phyloP scores from a whole-genome alignment of 768 basidiomycete species.

The Trametopsis cervina region DNA sequence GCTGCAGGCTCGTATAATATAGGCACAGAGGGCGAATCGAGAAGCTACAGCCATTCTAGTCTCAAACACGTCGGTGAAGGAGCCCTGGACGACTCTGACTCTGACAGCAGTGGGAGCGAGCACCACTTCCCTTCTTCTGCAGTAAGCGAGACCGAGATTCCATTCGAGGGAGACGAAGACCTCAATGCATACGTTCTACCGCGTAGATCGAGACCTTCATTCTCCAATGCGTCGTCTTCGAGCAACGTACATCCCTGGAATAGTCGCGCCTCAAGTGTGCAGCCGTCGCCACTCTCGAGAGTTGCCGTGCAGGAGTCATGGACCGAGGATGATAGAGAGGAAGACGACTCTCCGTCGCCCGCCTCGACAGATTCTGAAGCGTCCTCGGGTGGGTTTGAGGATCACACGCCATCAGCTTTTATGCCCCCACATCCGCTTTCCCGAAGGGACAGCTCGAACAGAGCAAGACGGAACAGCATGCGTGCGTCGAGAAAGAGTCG shows the following conservation, averaged over 20 bases:
- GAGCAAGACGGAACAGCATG: constrained; percentile 19
- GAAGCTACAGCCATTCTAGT: constrained; percentile 33
- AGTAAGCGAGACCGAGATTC: neutral
- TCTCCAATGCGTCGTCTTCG: neutral
- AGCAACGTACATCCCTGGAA: constrained; percentile 26
- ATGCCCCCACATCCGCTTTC: constrained; percentile 4
- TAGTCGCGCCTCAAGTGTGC: constrained; percentile 26
- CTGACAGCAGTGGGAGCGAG: constrained; percentile 30
- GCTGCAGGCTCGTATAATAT: constrained; percentile 25
- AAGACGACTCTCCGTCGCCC: constrained; percentile 45
- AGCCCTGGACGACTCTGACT: constrained; percentile 73
- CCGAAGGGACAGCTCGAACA: constrained; percentile 9
- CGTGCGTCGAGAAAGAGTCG: constrained; percentile 29
- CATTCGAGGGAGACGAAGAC: constrained; percentile 1
- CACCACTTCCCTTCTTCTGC: constrained; percentile 26
- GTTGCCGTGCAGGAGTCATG: constrained; percentile 48
- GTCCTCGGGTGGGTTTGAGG: constrained; percentile 24
- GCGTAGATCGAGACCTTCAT: neutral
- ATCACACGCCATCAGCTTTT: constrained; percentile 19
- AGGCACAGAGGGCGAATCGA: constrained; percentile 21
- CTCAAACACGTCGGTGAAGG: constrained; percentile 69
- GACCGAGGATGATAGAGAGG: constrained; percentile 46
- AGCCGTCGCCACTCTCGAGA: constrained; percentile 63
- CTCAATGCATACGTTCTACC: neutral
- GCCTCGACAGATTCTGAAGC: constrained; percentile 61